phyloP scores from a whole-genome alignment of 805 yeast genomes.

The Ascoidea rubescens region DNA sequence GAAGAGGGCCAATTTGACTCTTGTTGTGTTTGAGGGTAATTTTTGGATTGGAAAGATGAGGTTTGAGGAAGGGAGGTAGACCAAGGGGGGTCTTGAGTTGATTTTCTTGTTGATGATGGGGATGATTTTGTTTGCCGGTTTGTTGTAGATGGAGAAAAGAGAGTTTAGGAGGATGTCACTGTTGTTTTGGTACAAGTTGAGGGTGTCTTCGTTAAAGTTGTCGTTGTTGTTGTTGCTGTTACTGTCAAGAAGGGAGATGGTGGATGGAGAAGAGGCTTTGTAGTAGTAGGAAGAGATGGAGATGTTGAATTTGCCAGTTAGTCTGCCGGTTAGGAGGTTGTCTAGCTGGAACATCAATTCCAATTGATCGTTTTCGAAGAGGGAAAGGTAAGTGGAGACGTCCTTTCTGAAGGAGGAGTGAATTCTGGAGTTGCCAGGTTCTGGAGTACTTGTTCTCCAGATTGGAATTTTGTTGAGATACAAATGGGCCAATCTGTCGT shows the following conservation, averaged over 20 bases:
- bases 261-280: constrained; percentile 15
- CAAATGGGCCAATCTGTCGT: constrained; percentile 52
- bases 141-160: constrained; percentile 9
- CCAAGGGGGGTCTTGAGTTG: constrained; percentile 26
- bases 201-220: neutral
- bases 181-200: too few relatives aligned
- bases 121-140: constrained; percentile 25
- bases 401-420: constrained; percentile 50
- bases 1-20: constrained; percentile 39
- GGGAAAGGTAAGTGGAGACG: constrained; percentile 35
- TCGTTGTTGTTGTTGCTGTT: neutral
- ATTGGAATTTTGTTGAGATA: constrained; percentile 49
- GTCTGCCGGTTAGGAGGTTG: constrained; percentile 37
- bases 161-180: neutral
- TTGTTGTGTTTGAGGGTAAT: constrained; percentile 41
- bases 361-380: constrained; percentile 31
- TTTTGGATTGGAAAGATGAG: constrained; percentile 27
- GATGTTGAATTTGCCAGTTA: constrained; percentile 49
- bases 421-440: constrained; percentile 42
- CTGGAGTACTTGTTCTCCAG: constrained; percentile 81
- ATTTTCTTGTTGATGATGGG: constrained; percentile 21
- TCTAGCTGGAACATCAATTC: constrained; percentile 51
- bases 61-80: constrained; percentile 28
- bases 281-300: constrained; percentile 38
- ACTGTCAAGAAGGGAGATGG: neutral